These are phyloP conservation scores for Mucor plumbeus DNA, from an alignment of 371 early-diverging fungal species.

Conservation along the genomic window DNA sequence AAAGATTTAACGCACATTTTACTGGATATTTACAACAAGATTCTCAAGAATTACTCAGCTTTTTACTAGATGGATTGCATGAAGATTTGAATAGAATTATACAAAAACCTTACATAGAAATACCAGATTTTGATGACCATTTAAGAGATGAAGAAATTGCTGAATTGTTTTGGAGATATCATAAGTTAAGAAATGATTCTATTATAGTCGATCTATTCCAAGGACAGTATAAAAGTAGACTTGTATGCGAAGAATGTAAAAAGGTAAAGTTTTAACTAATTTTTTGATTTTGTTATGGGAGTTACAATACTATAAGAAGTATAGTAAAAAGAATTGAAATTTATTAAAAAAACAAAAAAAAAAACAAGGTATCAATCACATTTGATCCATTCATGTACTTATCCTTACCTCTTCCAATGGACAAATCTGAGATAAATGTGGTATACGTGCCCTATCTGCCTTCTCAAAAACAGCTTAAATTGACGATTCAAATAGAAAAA, in stretches of 20 bases:
- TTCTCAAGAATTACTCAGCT: slow-evolving; percentile 76
- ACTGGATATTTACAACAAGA: slow-evolving; percentile 77
- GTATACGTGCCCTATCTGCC: slow-evolving; percentile 51
- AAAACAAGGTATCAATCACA: slow-evolving; percentile 48
- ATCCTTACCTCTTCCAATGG: slow-evolving; percentile 54
- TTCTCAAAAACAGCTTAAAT: slow-evolving; percentile 20
- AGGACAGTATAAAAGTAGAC: slow-evolving; percentile 80
- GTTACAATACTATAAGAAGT: background rate
- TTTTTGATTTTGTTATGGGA: background rate
- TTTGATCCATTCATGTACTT: slow-evolving; percentile 69
- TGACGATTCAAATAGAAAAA: slow-evolving; percentile 31
- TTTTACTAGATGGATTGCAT: slow-evolving; percentile 76
- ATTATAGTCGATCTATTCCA: slow-evolving; percentile 92
- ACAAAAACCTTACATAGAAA: slow-evolving; percentile 70
- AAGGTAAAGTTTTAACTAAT: slow-evolving; percentile 24
- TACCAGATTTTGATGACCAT: slow-evolving; percentile 61
- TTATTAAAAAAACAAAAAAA: background rate
- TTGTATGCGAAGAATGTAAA: slow-evolving; percentile 85
- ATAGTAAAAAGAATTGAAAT: background rate
- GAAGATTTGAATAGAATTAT: slow-evolving; percentile 72
- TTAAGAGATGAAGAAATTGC: slow-evolving; percentile 35
- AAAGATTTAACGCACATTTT: slow-evolving; percentile 70
- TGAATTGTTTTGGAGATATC: slow-evolving; percentile 76
- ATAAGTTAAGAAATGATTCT: slow-evolving; percentile 78
- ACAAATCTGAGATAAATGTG: slow-evolving; percentile 34